Base-by-base conservation (phyloP, 2,329 filamentous ascomycete species). In the Colletotrichum sp. region DNA sequence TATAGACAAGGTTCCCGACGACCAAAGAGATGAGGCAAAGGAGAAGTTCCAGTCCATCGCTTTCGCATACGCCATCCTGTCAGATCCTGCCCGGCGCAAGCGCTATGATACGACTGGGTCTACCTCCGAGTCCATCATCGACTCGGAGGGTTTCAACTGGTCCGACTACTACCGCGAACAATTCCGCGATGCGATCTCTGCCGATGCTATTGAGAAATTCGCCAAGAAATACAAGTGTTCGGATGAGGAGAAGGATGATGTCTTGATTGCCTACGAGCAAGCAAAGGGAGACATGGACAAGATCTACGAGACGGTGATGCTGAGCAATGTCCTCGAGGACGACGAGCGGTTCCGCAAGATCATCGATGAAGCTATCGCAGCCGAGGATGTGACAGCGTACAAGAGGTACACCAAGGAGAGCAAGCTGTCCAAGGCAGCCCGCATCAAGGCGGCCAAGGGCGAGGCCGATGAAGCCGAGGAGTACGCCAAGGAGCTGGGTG, bases 21-120 rank as follows among this genome's bases (percentile, higher is more conserved):
- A 92, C 26, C 87, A 93, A 68, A 95, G 95, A 81, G 90, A 93
- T 30, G 87, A 90, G 57, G 96, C 97, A 3, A 93, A 98, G 80
- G 89, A 90, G 76, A 93, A 91, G 70, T 99, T 99, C 84, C 97
- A 99, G 85, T 90, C 94, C 79, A 93, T 99, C 79, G 96, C 96
- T 28, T 96, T 98, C 81, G 96, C 97, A 68, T 98, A 99, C 82
- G 96, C 96, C 39, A 92, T 99, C 66, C 94, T 99, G 43, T 98
- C 95, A 36, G 95, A 98, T 80, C 89, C 94, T 26, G 89, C 90
- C 24, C 92, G 97, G 69, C 94, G 97, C 79, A 92, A 93, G 80
- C 94, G 95, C 75, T 99, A 98, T 87, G 96, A 99, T 83, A 89
- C 91, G 69, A 99, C 96, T 0, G 97, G 97, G 71, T 97, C 94